Evolutionary conservation across 2,329 filamentous ascomycete genomes (phyloP).

Genomic region (Colletotrichum gigasporum): DNA sequence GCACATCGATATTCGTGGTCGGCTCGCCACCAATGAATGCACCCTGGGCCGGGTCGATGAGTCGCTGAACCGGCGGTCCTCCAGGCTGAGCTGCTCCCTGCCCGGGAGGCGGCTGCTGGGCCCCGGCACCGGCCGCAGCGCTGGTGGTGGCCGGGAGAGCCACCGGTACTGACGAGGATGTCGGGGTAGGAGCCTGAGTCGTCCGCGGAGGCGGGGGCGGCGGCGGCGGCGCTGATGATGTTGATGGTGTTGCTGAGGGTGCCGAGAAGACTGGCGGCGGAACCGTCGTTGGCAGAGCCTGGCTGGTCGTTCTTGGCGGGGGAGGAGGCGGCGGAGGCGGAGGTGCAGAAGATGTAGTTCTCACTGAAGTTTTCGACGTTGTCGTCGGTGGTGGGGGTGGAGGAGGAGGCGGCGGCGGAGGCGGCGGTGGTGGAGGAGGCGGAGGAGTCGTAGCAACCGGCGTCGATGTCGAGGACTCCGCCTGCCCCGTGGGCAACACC

Average conservation of each 20-base stretch:
- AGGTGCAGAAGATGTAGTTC: not conserved
- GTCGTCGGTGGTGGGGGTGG: not conserved
- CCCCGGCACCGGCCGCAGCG: not conserved
- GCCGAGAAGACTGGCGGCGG: not conserved
- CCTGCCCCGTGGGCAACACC: slow-evolving; percentile 7
- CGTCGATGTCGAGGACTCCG: not conserved
- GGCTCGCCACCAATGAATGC: slow-evolving; percentile 24
- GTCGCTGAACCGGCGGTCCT: not conserved
- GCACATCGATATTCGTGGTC: slow-evolving; percentile 34
- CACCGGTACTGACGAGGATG: not conserved
- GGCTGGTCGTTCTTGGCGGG: not conserved
- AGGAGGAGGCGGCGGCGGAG: not conserved
- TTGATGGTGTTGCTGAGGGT: not conserved
- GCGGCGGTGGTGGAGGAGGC: not conserved
- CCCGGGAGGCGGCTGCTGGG: not conserved
- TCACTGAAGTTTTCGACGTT: not conserved
- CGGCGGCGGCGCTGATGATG: not conserved
- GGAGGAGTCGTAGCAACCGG: not conserved
- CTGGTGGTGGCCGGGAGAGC: slow-evolving; percentile 23
- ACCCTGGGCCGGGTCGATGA: slow-evolving; percentile 20
- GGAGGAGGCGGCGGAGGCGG: not conserved
- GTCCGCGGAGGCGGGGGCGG: too few relatives aligned
- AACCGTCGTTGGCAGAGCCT: not conserved
- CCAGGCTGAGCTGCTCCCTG: not conserved
- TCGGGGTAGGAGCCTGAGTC: too few relatives aligned